These are phyloP conservation scores for Fusarium pilosicola DNA, from an alignment of 2,329 filamentous ascomycete genomes.

Conservation along the genomic window DNA sequence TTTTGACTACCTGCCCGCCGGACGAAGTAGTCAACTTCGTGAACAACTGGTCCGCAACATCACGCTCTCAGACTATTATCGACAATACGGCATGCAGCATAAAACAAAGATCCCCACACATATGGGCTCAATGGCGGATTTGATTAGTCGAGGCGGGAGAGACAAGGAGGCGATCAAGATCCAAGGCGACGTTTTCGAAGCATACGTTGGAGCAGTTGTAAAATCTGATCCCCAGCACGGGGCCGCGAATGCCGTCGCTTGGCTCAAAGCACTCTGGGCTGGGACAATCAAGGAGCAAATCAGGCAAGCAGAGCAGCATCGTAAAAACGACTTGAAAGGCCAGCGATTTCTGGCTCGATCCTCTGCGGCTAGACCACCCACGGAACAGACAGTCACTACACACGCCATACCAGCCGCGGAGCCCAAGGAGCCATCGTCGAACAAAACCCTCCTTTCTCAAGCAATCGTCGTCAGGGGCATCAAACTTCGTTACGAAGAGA, in stretches of 20 bases:
- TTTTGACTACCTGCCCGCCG: constrained; percentile 71
- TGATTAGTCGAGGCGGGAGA: constrained; percentile 47
- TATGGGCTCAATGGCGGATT: constrained; percentile 44
- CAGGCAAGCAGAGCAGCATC: constrained; percentile 50
- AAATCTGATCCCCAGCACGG: constrained; percentile 73
- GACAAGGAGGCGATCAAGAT: constrained; percentile 74
- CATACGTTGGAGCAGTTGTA: constrained; percentile 84
- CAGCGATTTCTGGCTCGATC: not conserved
- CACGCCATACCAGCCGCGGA: not conserved
- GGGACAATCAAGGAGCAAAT: constrained; percentile 69
- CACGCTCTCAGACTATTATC: constrained; percentile 76
- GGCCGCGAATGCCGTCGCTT: constrained; percentile 68
- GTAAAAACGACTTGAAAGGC: not conserved
- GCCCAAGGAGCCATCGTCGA: constrained; percentile 1
- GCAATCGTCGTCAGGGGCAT: constrained; percentile 66
- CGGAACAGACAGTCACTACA: not conserved
- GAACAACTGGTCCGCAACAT: constrained; percentile 85
- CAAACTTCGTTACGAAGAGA: constrained; percentile 69
- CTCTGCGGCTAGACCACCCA: not conserved
- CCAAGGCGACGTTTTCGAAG: constrained; percentile 88
- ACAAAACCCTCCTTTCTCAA: constrained; percentile 46
- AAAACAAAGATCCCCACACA: constrained; percentile 67
- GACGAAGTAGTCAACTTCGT: constrained; percentile 78
- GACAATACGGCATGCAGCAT: constrained; percentile 75
- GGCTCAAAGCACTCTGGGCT: constrained; percentile 81